These are phyloP conservation scores for Cladorrhinum sp. DNA, from an alignment of 2,329 filamentous ascomycete species.

Conservation along the genomic window DNA sequence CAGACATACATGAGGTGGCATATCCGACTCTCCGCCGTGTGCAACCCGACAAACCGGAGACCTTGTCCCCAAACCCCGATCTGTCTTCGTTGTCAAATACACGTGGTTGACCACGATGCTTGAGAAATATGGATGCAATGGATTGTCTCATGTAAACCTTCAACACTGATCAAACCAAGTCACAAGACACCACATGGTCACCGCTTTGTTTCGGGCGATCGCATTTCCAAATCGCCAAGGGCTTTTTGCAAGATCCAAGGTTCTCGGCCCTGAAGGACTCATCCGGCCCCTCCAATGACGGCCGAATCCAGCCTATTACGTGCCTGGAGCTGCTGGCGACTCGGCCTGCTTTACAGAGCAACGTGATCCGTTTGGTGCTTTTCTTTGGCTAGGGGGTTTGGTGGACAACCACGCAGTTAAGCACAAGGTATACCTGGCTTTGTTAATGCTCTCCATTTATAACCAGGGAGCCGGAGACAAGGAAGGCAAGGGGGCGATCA, in stretches of 20 bases:
- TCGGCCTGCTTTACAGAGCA: constrained; percentile 16
- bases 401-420: constrained; percentile 5
- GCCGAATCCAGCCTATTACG: constrained; percentile 7
- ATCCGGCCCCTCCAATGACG: background rate
- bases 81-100: too few species aligned
- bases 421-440: background rate
- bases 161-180: too few species aligned
- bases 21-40: background rate
- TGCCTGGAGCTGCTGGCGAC: constrained; percentile 11
- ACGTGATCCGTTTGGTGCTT: constrained; percentile 22
- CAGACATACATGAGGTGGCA: background rate
- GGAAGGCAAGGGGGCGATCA: constrained; percentile 4
- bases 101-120: too few species aligned
- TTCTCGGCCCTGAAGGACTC: background rate
- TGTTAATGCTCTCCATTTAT: background rate
- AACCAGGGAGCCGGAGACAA: constrained; percentile 1
- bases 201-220: constrained; percentile 12
- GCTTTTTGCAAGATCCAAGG: background rate
- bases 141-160: too few species aligned
- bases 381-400: constrained; percentile 10
- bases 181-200: constrained; percentile 17
- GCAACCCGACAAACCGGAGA: background rate
- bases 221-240: background rate
- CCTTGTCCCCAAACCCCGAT: too few species aligned
- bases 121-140: too few species aligned